phyloP scores from a whole-genome alignment of 2,329 filamentous ascomycete species.

The Neofusicoccum kwambonambiense region DNA sequence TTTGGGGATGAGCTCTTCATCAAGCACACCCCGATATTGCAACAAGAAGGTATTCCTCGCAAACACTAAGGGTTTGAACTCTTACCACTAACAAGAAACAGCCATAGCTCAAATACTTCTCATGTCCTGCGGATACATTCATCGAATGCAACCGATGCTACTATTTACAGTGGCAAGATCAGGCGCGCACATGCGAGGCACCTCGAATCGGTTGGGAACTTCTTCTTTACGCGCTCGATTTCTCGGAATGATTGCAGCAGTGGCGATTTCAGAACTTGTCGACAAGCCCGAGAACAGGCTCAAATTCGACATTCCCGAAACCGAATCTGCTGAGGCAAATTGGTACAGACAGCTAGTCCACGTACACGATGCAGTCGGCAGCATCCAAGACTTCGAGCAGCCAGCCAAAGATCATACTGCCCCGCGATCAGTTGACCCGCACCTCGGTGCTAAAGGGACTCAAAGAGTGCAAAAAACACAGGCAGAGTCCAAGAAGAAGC shows the following conservation, averaged over 20 bases:
- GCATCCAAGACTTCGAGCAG: not conserved
- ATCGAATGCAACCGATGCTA: slow-evolving; percentile 64
- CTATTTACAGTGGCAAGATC: slow-evolving; percentile 70
- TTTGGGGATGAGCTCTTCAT: slow-evolving; percentile 89
- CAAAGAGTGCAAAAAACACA: not conserved
- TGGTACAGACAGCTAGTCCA: slow-evolving; percentile 70
- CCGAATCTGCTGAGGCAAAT: slow-evolving; percentile 66
- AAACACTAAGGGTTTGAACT: slow-evolving; percentile 21
- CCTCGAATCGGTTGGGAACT: slow-evolving; percentile 81
- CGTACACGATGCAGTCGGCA: slow-evolving; percentile 62
- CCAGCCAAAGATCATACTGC: not conserved
- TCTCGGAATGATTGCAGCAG: slow-evolving; percentile 84
- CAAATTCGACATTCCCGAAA: slow-evolving; percentile 81
- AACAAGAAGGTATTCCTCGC: slow-evolving; percentile 71
- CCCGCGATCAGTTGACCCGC: slow-evolving; percentile 11
- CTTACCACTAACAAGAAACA: slow-evolving; percentile 34
- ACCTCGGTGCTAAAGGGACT: not conserved
- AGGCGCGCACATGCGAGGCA: slow-evolving; percentile 68
- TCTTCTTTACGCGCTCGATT: slow-evolving; percentile 74
- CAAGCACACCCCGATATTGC: slow-evolving; percentile 75
- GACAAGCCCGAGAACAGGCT: slow-evolving; percentile 69
- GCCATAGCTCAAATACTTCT: slow-evolving; percentile 78
- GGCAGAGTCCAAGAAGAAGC: not conserved
- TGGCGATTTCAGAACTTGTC: slow-evolving; percentile 64
- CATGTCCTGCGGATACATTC: slow-evolving; percentile 72